A percentile compares a stretch with the other conserved stretches of the same genome.
These are phyloP conservation scores for Microcera coccophila DNA, from an alignment of 2,329 filamentous ascomycete species.

Conservation along the genomic window DNA sequence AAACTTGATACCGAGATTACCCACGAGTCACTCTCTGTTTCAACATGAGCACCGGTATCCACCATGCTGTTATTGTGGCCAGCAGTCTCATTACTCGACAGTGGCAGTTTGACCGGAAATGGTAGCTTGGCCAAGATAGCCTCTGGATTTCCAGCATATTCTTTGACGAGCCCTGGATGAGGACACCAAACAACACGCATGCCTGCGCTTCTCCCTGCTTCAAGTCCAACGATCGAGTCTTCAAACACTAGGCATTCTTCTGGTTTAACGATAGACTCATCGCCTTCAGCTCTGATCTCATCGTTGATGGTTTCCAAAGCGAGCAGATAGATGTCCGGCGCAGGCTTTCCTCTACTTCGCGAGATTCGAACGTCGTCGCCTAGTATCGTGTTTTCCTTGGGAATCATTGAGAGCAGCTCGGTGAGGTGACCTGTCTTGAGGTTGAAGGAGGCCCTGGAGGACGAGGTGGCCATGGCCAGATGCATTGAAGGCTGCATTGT, in stretches of 20 bases:
- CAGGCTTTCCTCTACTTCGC: constrained; percentile 81
- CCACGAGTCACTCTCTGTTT: too few species aligned
- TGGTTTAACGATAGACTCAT: constrained; percentile 64
- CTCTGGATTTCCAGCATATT: constrained; percentile 71
- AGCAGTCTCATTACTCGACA: too few species aligned
- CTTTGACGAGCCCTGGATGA: constrained; percentile 70
- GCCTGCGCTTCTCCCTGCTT: constrained; percentile 82
- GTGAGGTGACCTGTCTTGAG: constrained; percentile 67
- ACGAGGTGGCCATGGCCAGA: constrained; percentile 83
- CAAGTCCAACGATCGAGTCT: constrained; percentile 88
- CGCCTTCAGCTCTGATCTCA: constrained; percentile 58
- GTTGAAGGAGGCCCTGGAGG: constrained; percentile 65
- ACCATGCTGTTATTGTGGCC: too few species aligned
- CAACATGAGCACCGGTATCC: too few species aligned
- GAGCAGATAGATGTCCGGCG: constrained; percentile 90
- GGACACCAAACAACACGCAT: constrained; percentile 96
- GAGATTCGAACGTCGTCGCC: constrained; percentile 81
- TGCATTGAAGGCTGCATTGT: constrained; percentile 50
- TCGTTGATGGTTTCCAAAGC: constrained; percentile 83
- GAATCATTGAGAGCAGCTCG: constrained; percentile 63
- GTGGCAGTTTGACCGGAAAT: too few species aligned
- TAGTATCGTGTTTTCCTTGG: constrained; percentile 66
- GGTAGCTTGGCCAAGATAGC: constrained; percentile 88
- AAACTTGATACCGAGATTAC: too few species aligned
- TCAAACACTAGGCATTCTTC: constrained; percentile 96